Evolutionary conservation across 1,139 yeast genomes (phyloP), one percentile per base, ranked within the genome.

Genomic region (Taphrina pruni): DNA sequence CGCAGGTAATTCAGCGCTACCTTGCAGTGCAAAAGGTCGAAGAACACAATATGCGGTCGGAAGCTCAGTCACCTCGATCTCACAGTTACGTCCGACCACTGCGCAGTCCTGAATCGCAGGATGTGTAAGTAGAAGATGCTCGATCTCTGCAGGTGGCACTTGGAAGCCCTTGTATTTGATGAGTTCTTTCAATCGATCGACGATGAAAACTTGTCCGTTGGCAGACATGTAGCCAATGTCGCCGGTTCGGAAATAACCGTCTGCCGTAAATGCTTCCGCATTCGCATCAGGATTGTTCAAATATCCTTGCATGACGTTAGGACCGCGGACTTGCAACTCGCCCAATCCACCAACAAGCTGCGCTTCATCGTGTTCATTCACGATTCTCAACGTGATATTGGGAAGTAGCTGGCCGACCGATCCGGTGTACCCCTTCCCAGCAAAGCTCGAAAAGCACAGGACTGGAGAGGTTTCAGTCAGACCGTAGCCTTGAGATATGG

Each of bases 241-340:
- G 62, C 96, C 96, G 7, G 96, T 89, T 57, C 83, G 81, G 78
- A 88, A 87, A 92, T 93, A 90, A 5, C 90, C 89, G 41, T 88
- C 88, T 35, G 80, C 76, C 71, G 86, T 87, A 58, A 87, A 75
- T 1, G 86, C 80, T 43, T 81, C 82, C 11, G 75, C 76, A 0
- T 88, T 86, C 46, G 86, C 89, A 50, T 80, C 78, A 4, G 81
- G 81, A 74, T 87, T 85, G 72, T 87, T 83, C 76, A 79, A 86
- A 77, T 90, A 90, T 7, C 85, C 86, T 51, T 76, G 76, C 80
- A 88, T 87, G 51, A 87, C 81, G 75, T 88, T 90, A 5, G 90
- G 88, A 0, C 96, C 96, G 67, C 91, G 81, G 48, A 89, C 74
- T 78, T 86, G 82, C 67, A 89, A 79, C 76, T 89, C 96, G 65